These are phyloP conservation scores for Tetrahymena borealis DNA, from an alignment of 73 alveolate genomes.

Conservation along the genomic window DNA sequence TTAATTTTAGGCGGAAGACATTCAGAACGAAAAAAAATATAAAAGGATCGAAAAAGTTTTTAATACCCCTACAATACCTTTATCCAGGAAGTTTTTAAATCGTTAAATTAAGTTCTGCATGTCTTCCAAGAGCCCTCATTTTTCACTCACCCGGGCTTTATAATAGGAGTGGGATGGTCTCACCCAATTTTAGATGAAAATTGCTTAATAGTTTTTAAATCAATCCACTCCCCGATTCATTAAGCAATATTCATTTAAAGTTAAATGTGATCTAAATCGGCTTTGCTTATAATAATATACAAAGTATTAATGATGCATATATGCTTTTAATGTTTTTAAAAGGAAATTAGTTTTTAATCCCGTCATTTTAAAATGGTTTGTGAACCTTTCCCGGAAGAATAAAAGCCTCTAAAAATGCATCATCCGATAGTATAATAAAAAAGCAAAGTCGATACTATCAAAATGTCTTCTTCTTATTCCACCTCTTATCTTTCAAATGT, in stretches of 20 bases:
- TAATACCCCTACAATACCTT: not conserved
- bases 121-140: not conserved
- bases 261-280: not conserved
- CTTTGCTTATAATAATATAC: not conserved
- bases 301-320: not conserved
- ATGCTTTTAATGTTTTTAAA: not conserved
- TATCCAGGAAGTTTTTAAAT: not conserved
- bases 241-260: not conserved
- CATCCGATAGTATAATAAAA: not conserved
- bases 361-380: not conserved
- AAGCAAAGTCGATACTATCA: not conserved
- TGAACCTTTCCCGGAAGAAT: not conserved
- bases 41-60: not conserved
- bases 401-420: not conserved
- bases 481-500: not conserved
- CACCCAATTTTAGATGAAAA: not conserved
- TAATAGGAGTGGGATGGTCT: not conserved
- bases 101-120: not conserved
- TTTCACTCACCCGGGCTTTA: not conserved
- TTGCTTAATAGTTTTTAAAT: not conserved
- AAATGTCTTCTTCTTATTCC: not conserved
- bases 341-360: not conserved
- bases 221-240: not conserved
- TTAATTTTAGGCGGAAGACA: not conserved
- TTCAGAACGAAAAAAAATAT: not conserved